Evolutionary conservation across 2,329 filamentous ascomycete species (phyloP), one percentile per base, ranked within the genome.

Genomic region (Neopestalotiopsis sp.): DNA sequence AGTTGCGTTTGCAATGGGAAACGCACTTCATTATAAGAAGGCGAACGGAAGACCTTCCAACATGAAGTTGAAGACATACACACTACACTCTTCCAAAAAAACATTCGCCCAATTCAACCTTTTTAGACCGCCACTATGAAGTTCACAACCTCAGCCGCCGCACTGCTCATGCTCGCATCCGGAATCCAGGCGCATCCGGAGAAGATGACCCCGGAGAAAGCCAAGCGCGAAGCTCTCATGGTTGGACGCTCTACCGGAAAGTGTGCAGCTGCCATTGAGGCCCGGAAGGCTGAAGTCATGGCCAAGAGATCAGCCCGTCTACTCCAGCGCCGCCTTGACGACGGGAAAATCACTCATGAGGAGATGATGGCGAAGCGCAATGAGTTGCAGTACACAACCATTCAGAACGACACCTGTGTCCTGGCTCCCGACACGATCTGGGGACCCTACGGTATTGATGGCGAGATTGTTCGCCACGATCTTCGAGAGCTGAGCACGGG

Each of bases 201-300:
- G 45, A 34, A 38, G 20, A n/a, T 66, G 64, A 32, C 64, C 49
- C 64, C 64, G 30, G 64, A 66, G 32, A 66, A 66, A 45, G 64
- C 64, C 42, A 66, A 66, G 64, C 64, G 64, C 45, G 64, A 66
- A n/a, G 64, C 64, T 30, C n/a, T 14, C n/a, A n/a, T 66, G 45
- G 49, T 34, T 24, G 49, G 64, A n/a, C 64, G 64, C 40, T 24
- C 64, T 9, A 66, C 64, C 30, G 64, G 64, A 45, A 66, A 66
- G 49, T 66, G 64, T 30, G 64, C 64, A 12, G 64, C 64, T 20
- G 64, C 64, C 49, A 66, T 66, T 17, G 64, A 66, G 32, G 64
- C 64, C 12, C 64, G 64, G 24, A 66, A 66, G 28, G 64, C 12
- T 13, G 24, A 30, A 12, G 17, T 58, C 14, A 40, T 57, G 53